Conservation (phyloP, 441 rosid species). For the Codiaeum variegatum region DNA sequence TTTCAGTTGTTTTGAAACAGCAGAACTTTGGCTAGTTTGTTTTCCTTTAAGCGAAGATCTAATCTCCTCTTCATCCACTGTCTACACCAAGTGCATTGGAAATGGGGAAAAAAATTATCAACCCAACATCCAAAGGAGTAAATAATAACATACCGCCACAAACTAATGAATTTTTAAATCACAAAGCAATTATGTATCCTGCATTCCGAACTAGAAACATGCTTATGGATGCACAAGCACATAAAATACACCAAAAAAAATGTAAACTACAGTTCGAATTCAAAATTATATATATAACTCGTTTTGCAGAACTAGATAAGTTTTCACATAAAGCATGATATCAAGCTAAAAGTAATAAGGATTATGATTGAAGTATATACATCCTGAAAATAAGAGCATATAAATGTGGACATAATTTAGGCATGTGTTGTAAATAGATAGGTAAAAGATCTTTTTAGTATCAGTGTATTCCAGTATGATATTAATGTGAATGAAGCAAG, state of each 20-base stretch:
- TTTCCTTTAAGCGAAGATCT: constrained; percentile 40
- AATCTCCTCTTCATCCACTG: constrained; percentile 42
- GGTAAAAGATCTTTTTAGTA: too few species aligned
- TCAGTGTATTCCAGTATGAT: too few species aligned
- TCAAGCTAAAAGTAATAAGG: neutral
- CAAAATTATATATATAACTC: neutral
- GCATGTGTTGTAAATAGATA: too few species aligned
- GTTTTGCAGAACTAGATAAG: constrained; percentile 6
- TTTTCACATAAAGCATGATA: neutral
- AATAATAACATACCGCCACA: neutral
- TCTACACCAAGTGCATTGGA: constrained; percentile 36
- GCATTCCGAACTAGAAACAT: neutral
- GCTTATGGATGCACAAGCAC: neutral
- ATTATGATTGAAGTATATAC: neutral
- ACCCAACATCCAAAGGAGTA: constrained; percentile 9
- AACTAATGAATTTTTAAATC: neutral
- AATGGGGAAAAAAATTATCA: constrained; percentile 9
- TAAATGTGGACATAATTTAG: too few species aligned
- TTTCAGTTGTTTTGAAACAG: constrained; percentile 48
- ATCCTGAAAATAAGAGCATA: constrained; percentile 1
- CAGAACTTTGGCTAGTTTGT: constrained; percentile 39
- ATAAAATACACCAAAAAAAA: neutral
- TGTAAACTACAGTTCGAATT: neutral
- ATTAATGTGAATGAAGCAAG: too few species aligned
- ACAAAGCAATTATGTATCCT: neutral